Evolutionary conservation across 345 rosid genomes (phyloP), one percentile per base, ranked within the genome.

Genomic region (Streptanthus diversifolius): DNA sequence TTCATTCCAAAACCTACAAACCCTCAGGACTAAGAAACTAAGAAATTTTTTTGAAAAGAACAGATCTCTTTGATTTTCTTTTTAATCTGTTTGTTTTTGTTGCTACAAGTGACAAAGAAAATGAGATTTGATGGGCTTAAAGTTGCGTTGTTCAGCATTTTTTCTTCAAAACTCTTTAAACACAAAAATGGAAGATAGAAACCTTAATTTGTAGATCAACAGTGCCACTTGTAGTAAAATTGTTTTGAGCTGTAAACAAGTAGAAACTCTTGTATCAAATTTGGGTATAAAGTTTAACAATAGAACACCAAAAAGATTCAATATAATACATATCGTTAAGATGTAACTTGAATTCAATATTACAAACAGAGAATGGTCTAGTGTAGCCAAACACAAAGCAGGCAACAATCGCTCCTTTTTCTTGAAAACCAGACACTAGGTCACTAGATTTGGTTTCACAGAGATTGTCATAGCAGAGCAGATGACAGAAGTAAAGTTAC

Each of bases 11-110:
- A 74, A 72, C 77, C 29, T 73, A 63, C 30, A 73, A 64, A 65
- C 78, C 82, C 52, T 79, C 82, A 73, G 75, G 75, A 47, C 79
- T 79, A 63, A 69, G 75, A 33, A 68, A 68, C 75, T 79, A 63
- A 14, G 40, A 18, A 56, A n/a, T n/a, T n/a, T n/a, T n/a, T n/a
- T n/a, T 19, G 36, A 62, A 55, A 43, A 37, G 19, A 45, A 29
- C 14, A 25, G 8, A 21, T 43, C 65, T 76, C 60, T 40, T 61
- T 53, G 30, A 15, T 21, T 19, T 5, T 54, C 25, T 49, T 30
- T 35, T 25, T 21, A 11, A 37, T 63, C 35, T 49, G 63, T 57
- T 39, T 65, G 33, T 40, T 71, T 51, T 64, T 37, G 52, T 75
- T 25, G 71, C 65, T 70, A 45, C 65, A 52, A 58, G 53, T 49